These are phyloP conservation scores for Colletotrichum sp. DNA, from an alignment of 2,329 filamentous ascomycete genomes.

Conservation along the genomic window DNA sequence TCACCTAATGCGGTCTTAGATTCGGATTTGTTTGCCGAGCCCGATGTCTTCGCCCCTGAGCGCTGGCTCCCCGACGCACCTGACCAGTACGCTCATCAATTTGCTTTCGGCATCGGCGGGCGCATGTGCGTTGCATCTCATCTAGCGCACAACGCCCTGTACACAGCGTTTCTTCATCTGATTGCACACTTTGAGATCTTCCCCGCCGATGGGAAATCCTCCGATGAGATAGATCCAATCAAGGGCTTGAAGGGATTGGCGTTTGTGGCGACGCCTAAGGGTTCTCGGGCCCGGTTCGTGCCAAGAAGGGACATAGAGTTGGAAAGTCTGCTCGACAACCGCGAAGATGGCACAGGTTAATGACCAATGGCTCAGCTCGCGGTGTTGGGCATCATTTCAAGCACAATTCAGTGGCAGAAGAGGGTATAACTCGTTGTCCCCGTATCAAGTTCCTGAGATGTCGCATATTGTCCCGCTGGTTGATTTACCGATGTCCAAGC, in stretches of 20 bases:
- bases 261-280: slow-evolving; percentile 18
- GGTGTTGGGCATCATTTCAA: not conserved
- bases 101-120: slow-evolving; percentile 57
- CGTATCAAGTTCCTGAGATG: not conserved
- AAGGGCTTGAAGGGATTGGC: slow-evolving; percentile 36
- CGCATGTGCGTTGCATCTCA: slow-evolving; percentile 62
- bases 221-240: slow-evolving; percentile 6
- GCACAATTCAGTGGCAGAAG: not conserved
- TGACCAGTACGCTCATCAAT: slow-evolving; percentile 46
- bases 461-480: not conserved
- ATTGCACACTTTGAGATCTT: slow-evolving; percentile 53
- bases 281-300: slow-evolving; percentile 17
- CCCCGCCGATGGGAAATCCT: not conserved
- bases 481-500: not conserved
- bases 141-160: slow-evolving; percentile 57
- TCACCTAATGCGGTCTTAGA: slow-evolving; percentile 39
- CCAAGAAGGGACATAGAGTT: slow-evolving; percentile 10
- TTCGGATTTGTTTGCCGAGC: slow-evolving; percentile 65
- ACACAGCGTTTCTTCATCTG: slow-evolving; percentile 54
- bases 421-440: not conserved
- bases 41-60: slow-evolving; percentile 62
- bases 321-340: not conserved
- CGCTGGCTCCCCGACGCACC: slow-evolving; percentile 36
- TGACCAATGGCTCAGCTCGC: not conserved
- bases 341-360: not conserved